Evolutionary conservation across 2,329 filamentous ascomycete genomes (phyloP), one percentile per base, ranked within the genome.

Genomic region (Grosmannia clavigera): DNA sequence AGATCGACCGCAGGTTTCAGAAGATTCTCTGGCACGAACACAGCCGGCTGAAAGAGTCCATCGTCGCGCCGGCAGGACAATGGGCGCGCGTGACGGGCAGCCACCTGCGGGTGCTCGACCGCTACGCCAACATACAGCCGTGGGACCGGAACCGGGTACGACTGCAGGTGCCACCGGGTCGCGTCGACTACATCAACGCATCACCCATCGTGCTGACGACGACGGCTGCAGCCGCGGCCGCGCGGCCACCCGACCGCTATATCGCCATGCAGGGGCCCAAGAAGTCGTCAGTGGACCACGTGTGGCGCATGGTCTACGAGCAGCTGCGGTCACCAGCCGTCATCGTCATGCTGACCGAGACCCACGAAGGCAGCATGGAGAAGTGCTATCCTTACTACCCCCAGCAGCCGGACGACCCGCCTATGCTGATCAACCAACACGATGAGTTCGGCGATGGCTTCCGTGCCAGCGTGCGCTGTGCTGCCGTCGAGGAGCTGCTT

Each of bases 211-310:
- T 74, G 27, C 74, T 90, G 14, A 65, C 75, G 57, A 68, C 74
- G 14, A 70, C 74, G 58, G 69, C 70, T 0, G 64, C 66, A 3
- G 61, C 65, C 12, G 69, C 70, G 0, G 64, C 66, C 3, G 61
- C 65, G 12, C 58, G 55, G 1, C 73, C 75, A 1, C 71, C 76
- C 3, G 73, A 80, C 55, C 74, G 81, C 59, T 97, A 95, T 72
- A 96, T 99, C 66, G 94, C 92, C 58, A 96, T 95, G 71, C 90
- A 95, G 74, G 94, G 94, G 0, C 94, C 94, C 6, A 96, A 92
- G 68, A 73, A 79, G 62, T 81, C 83, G 31, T 89, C 88, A 19
- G 79, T 87, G 60, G 83, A 85, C 65, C 90, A 95, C 69, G 88
- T 95, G 65, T 99, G 92, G 89, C 89, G 94, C 69, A 99, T 99